Conservation (phyloP, 2,329 filamentous ascomycete species). For the Karstenula rhodostoma region DNA sequence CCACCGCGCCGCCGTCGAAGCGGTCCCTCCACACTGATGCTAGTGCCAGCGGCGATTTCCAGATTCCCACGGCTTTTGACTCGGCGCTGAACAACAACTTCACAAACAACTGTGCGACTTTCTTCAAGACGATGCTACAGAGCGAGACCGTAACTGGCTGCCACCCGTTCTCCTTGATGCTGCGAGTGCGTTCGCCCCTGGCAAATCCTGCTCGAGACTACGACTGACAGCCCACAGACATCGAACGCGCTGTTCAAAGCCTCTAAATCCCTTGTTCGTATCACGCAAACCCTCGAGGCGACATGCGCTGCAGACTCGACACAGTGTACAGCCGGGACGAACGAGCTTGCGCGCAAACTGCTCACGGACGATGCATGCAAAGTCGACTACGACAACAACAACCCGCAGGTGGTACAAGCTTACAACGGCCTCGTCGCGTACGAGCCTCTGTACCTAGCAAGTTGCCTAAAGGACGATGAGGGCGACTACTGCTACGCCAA, state of each 20-base stretch:
- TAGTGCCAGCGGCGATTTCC: slow-evolving; percentile 29
- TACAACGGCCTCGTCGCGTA: slow-evolving; percentile 81
- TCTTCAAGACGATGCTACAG: slow-evolving; percentile 73
- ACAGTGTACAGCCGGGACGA: slow-evolving; percentile 72
- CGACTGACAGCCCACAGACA: slow-evolving; percentile 61
- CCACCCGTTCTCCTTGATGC: slow-evolving; percentile 82
- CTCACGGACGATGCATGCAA: slow-evolving; percentile 71
- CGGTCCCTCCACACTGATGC: slow-evolving; percentile 37
- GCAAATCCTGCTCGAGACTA: neutral
- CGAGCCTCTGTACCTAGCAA: slow-evolving; percentile 77
- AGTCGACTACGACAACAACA: slow-evolving; percentile 71
- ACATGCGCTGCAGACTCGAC: slow-evolving; percentile 74
- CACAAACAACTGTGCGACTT: slow-evolving; percentile 67
- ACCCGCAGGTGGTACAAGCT: slow-evolving; percentile 75
- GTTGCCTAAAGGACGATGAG: slow-evolving; percentile 75
- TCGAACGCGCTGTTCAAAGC: slow-evolving; percentile 86
- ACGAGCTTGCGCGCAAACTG: slow-evolving; percentile 70
- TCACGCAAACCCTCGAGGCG: slow-evolving; percentile 80
- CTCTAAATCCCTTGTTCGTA: slow-evolving; percentile 72
- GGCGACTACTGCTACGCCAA: slow-evolving; percentile 81
- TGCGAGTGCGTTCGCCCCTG: slow-evolving; percentile 66
- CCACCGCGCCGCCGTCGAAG: slow-evolving; percentile 34
- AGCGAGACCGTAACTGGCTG: slow-evolving; percentile 75
- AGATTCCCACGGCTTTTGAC: slow-evolving; percentile 56
- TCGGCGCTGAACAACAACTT: slow-evolving; percentile 61